Base-by-base conservation (phyloP, 805 yeast species). In the Candida andamanensis region DNA sequence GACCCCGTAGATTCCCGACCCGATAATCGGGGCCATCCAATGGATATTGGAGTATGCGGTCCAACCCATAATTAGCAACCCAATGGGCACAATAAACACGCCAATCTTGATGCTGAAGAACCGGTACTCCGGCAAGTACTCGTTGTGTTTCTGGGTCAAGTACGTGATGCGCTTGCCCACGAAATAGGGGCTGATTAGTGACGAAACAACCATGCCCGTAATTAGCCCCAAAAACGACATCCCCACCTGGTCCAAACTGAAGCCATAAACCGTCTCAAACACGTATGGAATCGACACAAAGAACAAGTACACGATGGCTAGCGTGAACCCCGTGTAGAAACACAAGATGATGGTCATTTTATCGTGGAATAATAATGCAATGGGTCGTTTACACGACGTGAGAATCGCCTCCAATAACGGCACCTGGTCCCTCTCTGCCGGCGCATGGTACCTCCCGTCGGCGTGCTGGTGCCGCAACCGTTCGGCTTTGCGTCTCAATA, bases 221-320 rank as follows among this genome's bases (percentile, higher is more conserved):
- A 51, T 33, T 18, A 52, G 39, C 11, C 74, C 60, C 24, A 72
- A 28, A 50, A 63, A 78, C 1, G 78, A 52, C 3, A 62, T 52
- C 25, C 82, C 82, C 33, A 47, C 34, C 29, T 68, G 70, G 21
- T 75, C 58, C 16, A 62, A 44, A 4, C 71, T 62, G 49, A 78
- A 77, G 26, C 60, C 46, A 42, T 72, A 59, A n/a, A 62, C 45
- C 4, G 60, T 71, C 6, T 39, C 34, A 39, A 68, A 77, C 4
- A 72, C 75, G 20, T 76, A 58, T 7, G 84, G 82, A 26, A 42
- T 44, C 6, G 51, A 48, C 60, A 69, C 83, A 45, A 77, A 74
- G 61, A 72, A 77, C 17, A 75, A 53, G 49, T 75, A 78, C 46
- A 72, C 42, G 18, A 72, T 53, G 18, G 79, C 72, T 46, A 77